Percentiles rank a stretch among this genome's conserved stretches.
Conservation (phyloP, 306 rosid species). For the Begonia peltatifolia region DNA sequence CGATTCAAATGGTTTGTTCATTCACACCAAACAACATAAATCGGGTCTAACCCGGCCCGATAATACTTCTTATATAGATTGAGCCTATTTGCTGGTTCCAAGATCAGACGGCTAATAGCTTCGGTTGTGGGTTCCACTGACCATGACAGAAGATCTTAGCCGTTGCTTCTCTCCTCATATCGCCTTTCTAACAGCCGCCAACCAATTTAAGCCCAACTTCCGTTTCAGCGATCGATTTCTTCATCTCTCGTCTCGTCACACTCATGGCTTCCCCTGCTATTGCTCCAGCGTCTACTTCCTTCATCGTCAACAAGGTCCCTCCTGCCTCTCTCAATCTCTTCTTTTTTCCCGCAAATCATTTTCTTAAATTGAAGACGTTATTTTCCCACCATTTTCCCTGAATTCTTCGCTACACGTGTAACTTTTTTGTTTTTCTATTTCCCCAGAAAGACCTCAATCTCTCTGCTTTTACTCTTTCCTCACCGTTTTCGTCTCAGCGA, state of each 20-base stretch:
- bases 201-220: no score
- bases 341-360: background rate
- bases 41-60: no score
- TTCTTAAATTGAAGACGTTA: background rate
- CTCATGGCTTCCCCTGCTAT: conserved; percentile 48
- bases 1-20: no score
- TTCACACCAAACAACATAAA: no score
- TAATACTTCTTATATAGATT: no score
- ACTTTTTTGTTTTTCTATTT: background rate
- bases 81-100: no score
- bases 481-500: conserved; percentile 20
- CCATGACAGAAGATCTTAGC: no score
- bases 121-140: no score
- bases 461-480: conserved; percentile 28
- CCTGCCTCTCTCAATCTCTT: background rate
- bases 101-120: no score
- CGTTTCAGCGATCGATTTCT: no score
- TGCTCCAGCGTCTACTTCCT: conserved; percentile 30
- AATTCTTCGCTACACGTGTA: background rate
- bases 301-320: conserved; percentile 33
- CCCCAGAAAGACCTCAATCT: conserved; percentile 34
- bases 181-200: no score
- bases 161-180: no score
- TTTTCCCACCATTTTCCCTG: background rate
- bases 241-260: background rate